Evolutionary conservation across 345 rosid genomes (phyloP), one percentile per base, ranked within the genome.

Genomic region (Corymbia maculata): DNA sequence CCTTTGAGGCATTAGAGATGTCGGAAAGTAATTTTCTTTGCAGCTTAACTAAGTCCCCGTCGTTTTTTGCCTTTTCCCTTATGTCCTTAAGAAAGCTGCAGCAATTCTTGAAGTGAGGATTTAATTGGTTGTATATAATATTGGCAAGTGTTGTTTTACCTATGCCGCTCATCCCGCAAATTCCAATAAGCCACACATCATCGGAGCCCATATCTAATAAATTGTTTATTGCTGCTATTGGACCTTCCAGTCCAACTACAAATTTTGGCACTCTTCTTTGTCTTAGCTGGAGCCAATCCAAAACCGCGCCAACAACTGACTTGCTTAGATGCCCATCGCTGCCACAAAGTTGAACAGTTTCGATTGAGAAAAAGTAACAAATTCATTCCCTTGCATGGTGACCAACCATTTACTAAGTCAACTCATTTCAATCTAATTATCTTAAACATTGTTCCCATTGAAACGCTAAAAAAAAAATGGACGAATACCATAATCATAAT

Each of bases 61-160:
- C 1, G 4, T 16, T n/a, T 64, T 64, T 28, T 6, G 19, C 36
- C 0, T 4, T 19, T 64, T 64, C 36, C 9, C 17, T 64, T 13
- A n/a, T 9, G 2, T 28, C 17, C 1, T 1, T 9, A 64, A 64
- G 70, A 64, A 64, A 64, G 9, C 70, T 64, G 4, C 36, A 12
- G 9, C 3, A 2, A 28, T n/a, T 64, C 7, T 36, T 16, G n/a
- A 64, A 64, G 5, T 1, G 4, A 6, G 36, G 36, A 28, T 8
- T 12, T 1, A n/a, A 7, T n/a, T 66, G 9, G 11, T 68, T 15
- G 44, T 6, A 68, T 2, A 68, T 66, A 0, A 1, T 14, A 0
- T 66, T 0, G 5, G 44, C 79, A 7, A 68, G 79, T 15, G 79
- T 66, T 1, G 79, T 30, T 14, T 66, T 66, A 66, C 79, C 79